A percentile compares a stretch with the other conserved stretches of the same genome.
phyloP scores from a whole-genome alignment of 306 rosid genomes.

The Casuarina equisetifolia region DNA sequence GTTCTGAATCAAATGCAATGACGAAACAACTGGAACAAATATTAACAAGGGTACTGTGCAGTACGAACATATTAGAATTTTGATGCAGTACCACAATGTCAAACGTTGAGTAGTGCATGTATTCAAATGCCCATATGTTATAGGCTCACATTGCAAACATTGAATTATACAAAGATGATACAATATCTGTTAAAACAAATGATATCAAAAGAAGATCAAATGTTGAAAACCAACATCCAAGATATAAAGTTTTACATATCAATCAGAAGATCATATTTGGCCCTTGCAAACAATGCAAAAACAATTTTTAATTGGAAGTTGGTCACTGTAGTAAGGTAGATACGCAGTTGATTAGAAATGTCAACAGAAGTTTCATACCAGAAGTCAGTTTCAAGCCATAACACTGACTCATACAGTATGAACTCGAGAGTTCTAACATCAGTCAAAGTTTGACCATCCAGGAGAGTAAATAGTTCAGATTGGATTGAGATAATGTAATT shows the following conservation, averaged over 20 bases:
- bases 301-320: background rate
- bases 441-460: background rate
- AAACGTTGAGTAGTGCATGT: background rate
- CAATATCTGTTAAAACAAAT: background rate
- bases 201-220: slow-evolving; percentile 2
- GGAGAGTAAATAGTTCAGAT: background rate
- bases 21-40: background rate
- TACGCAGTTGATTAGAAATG: background rate
- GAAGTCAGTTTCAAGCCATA: background rate
- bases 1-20: background rate
- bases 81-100: background rate
- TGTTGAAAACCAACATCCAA: background rate
- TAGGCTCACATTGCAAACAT: background rate
- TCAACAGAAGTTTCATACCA: slow-evolving; percentile 7
- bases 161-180: background rate
- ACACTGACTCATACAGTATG: background rate
- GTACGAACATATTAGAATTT: background rate
- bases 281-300: background rate
- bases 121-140: background rate
- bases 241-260: background rate
- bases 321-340: background rate
- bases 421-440: background rate
- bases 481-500: background rate
- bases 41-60: slow-evolving; percentile 5
- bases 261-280: background rate